These are phyloP conservation scores for Crithidia sp. DNA, from an alignment of 208 protist species.

Conservation along the genomic window DNA sequence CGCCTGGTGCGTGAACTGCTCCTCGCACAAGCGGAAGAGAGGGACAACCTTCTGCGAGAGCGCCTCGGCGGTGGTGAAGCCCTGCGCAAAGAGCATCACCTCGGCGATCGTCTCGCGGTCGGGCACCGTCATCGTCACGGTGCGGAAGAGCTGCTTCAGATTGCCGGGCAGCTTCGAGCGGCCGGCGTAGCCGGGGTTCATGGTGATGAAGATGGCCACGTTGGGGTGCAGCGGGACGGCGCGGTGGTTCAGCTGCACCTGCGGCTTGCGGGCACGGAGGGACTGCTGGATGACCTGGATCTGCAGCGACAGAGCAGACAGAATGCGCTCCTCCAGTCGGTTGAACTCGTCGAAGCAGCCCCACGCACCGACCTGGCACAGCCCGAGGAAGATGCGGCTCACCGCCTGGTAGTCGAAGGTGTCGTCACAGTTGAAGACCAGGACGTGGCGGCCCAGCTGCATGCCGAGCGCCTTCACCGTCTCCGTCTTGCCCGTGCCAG, in stretches of 20 bases:
- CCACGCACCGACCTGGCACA: slow-evolving; percentile 99
- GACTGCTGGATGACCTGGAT: slow-evolving; percentile 98
- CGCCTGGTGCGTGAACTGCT: slow-evolving; percentile 97
- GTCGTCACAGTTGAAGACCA: slow-evolving; percentile 99
- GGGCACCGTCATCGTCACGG: slow-evolving; percentile 98
- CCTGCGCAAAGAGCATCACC: slow-evolving; percentile 99
- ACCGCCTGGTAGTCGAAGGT: slow-evolving; percentile 99
- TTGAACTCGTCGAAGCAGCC: slow-evolving; percentile 99
- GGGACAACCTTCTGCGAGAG: slow-evolving; percentile 98
- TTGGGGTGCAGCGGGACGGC: slow-evolving; percentile 89
- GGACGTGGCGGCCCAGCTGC: slow-evolving; percentile 97
- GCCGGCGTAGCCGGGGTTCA: slow-evolving; percentile 99
- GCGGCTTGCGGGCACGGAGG: slow-evolving; percentile 52
- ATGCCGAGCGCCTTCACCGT: slow-evolving; percentile 98
- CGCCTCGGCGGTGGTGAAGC: slow-evolving; percentile 96
- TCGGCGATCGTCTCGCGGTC: slow-evolving; percentile 99
- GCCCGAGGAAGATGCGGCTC: slow-evolving; percentile 98
- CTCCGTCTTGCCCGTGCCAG: slow-evolving; percentile 99
- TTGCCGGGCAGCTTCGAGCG: slow-evolving; percentile 99
- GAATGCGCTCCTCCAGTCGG: slow-evolving; percentile 98
- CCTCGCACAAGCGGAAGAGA: slow-evolving; percentile 98
- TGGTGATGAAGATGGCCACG: slow-evolving; percentile 99
- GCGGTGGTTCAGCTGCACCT: slow-evolving; percentile 94
- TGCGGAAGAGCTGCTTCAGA: slow-evolving; percentile 99
- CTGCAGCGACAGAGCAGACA: slow-evolving; percentile 99